Base-by-base conservation (phyloP, 1,284 basidiomycete species). In the Anthracocystis setariae region DNA sequence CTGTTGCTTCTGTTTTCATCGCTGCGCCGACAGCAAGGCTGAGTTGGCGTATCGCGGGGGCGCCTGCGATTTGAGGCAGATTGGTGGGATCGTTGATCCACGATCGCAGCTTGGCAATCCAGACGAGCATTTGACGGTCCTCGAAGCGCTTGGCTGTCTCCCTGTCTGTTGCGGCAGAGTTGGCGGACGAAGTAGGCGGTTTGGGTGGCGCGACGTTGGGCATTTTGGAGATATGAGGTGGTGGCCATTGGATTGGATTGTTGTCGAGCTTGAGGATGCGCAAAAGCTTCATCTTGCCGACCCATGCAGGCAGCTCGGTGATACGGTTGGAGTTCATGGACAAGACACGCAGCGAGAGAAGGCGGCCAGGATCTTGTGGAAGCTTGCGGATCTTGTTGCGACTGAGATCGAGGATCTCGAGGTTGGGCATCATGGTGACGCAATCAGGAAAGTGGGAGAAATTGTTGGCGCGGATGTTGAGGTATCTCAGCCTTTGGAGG, bases 361-460 rank as follows among this genome's bases (percentile, higher is more conserved):
- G 87, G 5, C 89, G 88, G 17, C 94, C 94, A 3, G 94, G 92
- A 58, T 89, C 86, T 2, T 88, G 85, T 9, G 95, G 95, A 35
- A 98, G 85, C 46, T 87, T 85, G 77, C 88, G 89, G 78, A 98
- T 89, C 85, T 91, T 93, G 85, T 98, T 98, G 72, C 92, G 90
- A 73, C 92, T 94, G 46, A 98, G 88, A 83, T 98, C 95, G 64
- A 98, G 86, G 58, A 95, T 96, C 84, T 98, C 94, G 65, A 98
- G 87, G 4, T 90, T 90, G 7, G 91, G 89, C 85, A 98, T 90
- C 27, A 57, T 25, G 44, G 55, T 61, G 23, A 63, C 93, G 56
- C 93, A 91, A 65, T 90, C 87, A 10, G 95, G 95, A 76, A 98
- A 92, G 17, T 87, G 86, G 1, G 90, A 87, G 78, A 98, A 90